Percentiles rank a stretch among this genome's conserved stretches.
Evolutionary conservation across 2,329 filamentous ascomycete species (phyloP).

Genomic region (Pezicula radicicola): DNA sequence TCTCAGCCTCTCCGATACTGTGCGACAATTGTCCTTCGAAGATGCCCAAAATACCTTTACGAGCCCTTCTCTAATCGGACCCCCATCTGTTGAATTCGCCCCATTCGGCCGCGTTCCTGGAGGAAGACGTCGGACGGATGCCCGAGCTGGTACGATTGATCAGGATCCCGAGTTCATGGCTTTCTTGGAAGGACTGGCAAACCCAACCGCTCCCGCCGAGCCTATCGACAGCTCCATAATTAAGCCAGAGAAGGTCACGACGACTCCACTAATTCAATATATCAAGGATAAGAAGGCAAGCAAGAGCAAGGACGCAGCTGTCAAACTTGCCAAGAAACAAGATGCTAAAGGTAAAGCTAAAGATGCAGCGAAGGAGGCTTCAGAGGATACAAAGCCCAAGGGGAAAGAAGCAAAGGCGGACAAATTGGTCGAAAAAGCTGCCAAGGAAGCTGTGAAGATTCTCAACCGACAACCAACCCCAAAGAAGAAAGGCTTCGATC

Average conservation of each 20-base stretch:
- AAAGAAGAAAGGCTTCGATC: constrained; percentile 35
- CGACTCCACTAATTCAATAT: constrained; percentile 86
- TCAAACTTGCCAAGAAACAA: constrained; percentile 51
- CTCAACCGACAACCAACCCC: constrained; percentile 55
- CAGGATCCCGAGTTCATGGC: constrained; percentile 94
- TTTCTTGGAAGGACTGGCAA: constrained; percentile 84
- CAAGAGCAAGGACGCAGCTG: constrained; percentile 54
- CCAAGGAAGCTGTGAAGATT: constrained; percentile 61
- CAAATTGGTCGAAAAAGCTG: constrained; percentile 59
- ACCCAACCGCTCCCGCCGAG: constrained; percentile 53
- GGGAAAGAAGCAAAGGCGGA: constrained; percentile 62
- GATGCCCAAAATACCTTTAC: constrained; percentile 77
- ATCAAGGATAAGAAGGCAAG: constrained; percentile 89
- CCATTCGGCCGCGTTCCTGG: constrained; percentile 80
- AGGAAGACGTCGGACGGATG: constrained; percentile 72
- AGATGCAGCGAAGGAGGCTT: constrained; percentile 45
- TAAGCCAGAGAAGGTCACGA: constrained; percentile 60
- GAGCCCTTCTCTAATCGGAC: constrained; percentile 70
- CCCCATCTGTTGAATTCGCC: constrained; percentile 77
- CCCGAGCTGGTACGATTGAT: constrained; percentile 90
- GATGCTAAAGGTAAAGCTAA: constrained; percentile 42
- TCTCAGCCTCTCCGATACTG: constrained; percentile 62
- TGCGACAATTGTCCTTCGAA: constrained; percentile 69
- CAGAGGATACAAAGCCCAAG: constrained; percentile 49
- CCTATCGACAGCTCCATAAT: constrained; percentile 36